Evolutionary conservation across 768 basidiomycete genomes (phyloP), one percentile per base, ranked within the genome.

Genomic region (Atractiella rhizophila): DNA sequence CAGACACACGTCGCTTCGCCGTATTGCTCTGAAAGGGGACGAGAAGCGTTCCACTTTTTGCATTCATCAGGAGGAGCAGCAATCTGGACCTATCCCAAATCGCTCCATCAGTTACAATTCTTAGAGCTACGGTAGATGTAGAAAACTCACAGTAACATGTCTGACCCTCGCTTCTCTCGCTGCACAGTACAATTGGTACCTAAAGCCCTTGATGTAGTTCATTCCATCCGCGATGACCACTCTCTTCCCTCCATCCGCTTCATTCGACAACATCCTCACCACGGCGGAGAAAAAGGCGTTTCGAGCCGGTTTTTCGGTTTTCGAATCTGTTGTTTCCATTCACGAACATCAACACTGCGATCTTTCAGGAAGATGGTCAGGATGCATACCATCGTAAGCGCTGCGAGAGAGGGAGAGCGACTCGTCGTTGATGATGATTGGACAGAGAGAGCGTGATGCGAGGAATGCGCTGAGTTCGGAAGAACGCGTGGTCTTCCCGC

Each of bases 181-280:
- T 1, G 81, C 80, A 54, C 88, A 94, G 56, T 94, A 91, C 63
- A 98, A 73, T 58, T 98, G 91, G 59, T 98, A 98, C 24, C 91
- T 73, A 56, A 83, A 91, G 10, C 88, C 88, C 57, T 98, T 96
- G 66, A 96, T 96, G 60, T 98, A 94, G 55, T 96, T 96, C 50
- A 78, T 67, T 12, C 74, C 71, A 54, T 98, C 91, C 46, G 85
- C 67, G 49, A 98, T 77, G 43, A 91, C 66, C 51, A 94, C 70
- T 7, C 43, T 23, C n/a, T n/a, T n/a, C n/a, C n/a, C n/a, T n/a
- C n/a, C n/a, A n/a, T n/a, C n/a, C 0, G 71, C 76, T 51, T 79
- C 72, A 27, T 60, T 57, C 19, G 67, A 65, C 48, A 98, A 65
- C 26, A 68, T 65, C 11, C 91, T 66, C 50, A 76, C 80, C 37